Evolutionary conservation across 306 rosid species (phyloP), one percentile per base, ranked within the genome.

Genomic region (Fragaria nilgerrensis): DNA sequence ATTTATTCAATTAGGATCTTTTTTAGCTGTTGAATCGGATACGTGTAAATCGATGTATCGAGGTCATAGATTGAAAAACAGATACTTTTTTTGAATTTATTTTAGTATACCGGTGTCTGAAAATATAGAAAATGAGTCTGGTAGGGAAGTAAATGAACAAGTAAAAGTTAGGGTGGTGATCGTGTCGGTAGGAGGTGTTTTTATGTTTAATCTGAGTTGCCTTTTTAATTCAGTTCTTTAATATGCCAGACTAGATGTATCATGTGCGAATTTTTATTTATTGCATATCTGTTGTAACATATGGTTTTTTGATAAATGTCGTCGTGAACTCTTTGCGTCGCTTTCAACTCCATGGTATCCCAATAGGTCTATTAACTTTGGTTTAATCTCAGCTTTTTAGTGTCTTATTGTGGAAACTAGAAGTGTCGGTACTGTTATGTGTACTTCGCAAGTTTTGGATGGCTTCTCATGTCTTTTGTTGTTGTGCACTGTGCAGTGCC

Each of bases 401-500:
- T 58, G 55, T 64, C 36, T 37, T 39, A 4, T 41, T 12, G 5
- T 37, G 4, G 4, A 22, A 49, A 56, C 52, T 6, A 3, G 58
- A 45, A 27, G 66, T 25, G 5, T 56, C 15, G 41, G 9, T 74
- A 17, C 16, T 58, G 55, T 43, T 41, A 23, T 23, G 23, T 73
- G 8, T 25, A 41, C 53, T 15, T 13, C 36, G 67, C 22, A 53
- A 37, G 52, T 44, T 22, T 55, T 47, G 37, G 77, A 58, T 56
- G 53, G 53, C 49, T 58, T 23, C 27, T 58, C 27, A 23, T 59
- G 48, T 23, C 68, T 58, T 58, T 58, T 41, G 16, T 39, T 74
- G 41, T 7, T 58, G 77, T 83, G 89, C 86, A 95, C 15, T 58
- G 68, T 82, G 90, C 85, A 96, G 99, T 96, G 78, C 99, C 99